Evolutionary conservation across 805 yeast species (phyloP), one percentile per base, ranked within the genome.

Genomic region (Hanseniaspora singularis): DNA sequence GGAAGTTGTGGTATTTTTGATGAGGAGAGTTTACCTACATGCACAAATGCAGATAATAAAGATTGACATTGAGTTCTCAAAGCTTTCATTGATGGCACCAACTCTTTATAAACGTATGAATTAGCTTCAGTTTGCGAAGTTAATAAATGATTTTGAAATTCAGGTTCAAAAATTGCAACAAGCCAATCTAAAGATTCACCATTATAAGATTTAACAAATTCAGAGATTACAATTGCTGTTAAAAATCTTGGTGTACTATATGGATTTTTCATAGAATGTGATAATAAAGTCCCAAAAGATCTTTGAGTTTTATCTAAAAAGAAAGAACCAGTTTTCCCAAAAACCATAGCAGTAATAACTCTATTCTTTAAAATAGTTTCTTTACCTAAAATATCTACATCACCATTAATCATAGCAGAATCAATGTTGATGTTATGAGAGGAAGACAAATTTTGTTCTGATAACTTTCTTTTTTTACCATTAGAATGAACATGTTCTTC

Each of bases 381-480:
- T 39, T 71, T 63, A 0, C 95, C 95, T 28, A 92, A 77, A 23
- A 92, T 67, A 46, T 87, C 77, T 15, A 92, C 81, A 63, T 92
- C 99, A 56, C 98, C 98, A 38, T 77, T 74, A 50, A 82, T 75
- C 61, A 92, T 80, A 4, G 97, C 96, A 3, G 94, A 82, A 64
- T 92, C 99, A 50, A 92, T 88, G 59, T 89, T 87, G 43, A 86
- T 80, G 22, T 33, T 26, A 20, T 16, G 32, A 16, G 72, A 80
- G 40, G 57, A 81, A 3, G 73, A 66, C 2, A 65, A 57, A 2
- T 81, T 81, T 6, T 45, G 44, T 33, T 57, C 60, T 10, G 61
- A 57, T 8, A 54, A 49, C 6, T 59, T 53, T 50, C 67, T 59
- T 41, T 63, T 63, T 39, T 55, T 56, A 11, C 37, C 39, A 33